Evolutionary conservation across 192 early-diverging fungal genomes (phyloP).

Genomic region (Coemansia sp.): DNA sequence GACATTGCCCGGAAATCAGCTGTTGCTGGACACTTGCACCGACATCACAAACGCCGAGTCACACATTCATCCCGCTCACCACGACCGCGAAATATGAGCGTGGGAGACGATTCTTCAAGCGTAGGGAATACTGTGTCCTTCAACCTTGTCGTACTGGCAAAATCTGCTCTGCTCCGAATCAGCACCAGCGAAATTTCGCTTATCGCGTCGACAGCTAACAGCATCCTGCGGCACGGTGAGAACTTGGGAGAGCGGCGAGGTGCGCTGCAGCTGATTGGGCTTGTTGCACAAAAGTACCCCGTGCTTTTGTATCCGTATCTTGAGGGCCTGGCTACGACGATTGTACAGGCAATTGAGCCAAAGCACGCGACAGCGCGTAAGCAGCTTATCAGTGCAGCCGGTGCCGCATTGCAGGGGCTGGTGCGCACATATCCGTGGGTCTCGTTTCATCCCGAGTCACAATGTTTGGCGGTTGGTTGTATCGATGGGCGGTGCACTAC

Average conservation of each 20-base stretch:
- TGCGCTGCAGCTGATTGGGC: constrained; percentile 43
- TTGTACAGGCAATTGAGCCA: constrained; percentile 44
- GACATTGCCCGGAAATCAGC: no score
- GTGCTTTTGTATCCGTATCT: constrained; percentile 26
- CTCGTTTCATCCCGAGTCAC: constrained; percentile 39
- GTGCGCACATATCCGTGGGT: constrained; percentile 42
- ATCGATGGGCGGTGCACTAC: constrained; percentile 38
- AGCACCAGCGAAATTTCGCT: constrained; percentile 25
- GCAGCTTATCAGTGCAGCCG: constrained; percentile 40
- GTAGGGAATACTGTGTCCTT: constrained; percentile 37
- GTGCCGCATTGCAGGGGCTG: constrained; percentile 43
- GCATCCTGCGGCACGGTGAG: constrained; percentile 19
- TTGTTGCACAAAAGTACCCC: constrained; percentile 33
- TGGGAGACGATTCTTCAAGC: not conserved
- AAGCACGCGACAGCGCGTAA: constrained; percentile 34
- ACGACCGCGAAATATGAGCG: not conserved
- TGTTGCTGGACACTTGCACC: no score
- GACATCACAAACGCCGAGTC: no score
- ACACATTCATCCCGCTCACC: not conserved
- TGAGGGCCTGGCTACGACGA: constrained; percentile 26
- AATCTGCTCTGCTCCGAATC: constrained; percentile 45
- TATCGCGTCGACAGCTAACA: constrained; percentile 17
- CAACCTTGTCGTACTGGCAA: constrained; percentile 35
- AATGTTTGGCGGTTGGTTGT: constrained; percentile 38
- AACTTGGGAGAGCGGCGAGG: constrained; percentile 28